Conservation (phyloP, 345 rosid genomes). For the Abelmoschus esculentus region DNA sequence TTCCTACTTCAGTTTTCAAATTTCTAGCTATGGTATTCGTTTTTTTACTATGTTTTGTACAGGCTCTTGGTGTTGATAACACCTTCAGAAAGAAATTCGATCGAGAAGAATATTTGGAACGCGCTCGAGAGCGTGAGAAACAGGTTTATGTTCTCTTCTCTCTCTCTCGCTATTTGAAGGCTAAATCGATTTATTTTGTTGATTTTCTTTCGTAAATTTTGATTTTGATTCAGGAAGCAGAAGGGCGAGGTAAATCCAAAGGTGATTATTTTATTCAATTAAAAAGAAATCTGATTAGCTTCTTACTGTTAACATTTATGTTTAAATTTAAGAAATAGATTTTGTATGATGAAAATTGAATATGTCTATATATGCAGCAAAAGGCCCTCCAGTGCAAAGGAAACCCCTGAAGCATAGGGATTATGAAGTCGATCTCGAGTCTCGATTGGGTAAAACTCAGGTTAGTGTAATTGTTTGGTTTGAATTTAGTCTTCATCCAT, state of each 20-base stretch:
- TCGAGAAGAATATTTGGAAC: conserved; percentile 65
- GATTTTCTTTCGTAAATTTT: not conserved
- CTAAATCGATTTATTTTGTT: not conserved
- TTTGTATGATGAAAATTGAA: not conserved
- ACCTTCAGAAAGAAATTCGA: conserved; percentile 84
- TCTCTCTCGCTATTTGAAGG: not conserved
- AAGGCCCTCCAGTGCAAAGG: conserved; percentile 90
- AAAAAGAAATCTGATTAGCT: not conserved
- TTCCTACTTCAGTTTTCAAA: not conserved
- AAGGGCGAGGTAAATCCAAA: conserved; percentile 54
- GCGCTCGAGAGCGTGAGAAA: conserved; percentile 87
- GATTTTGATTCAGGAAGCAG: conserved; percentile 48
- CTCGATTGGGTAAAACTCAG: conserved; percentile 96
- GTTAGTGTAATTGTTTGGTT: conserved; percentile 19
- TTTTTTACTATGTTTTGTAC: not conserved
- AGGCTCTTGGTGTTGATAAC: conserved; percentile 70
- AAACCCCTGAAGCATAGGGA: conserved; percentile 96
- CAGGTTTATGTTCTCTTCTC: conserved; percentile 31
- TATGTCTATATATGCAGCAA: conserved; percentile 31
- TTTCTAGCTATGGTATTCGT: too few species aligned
- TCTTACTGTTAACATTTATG: not conserved
- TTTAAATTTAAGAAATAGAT: not conserved
- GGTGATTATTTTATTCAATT: conserved; percentile 25
- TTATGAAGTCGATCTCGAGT: conserved; percentile 89
- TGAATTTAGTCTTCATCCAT: not conserved